Conservation (phyloP, 192 early-diverging fungal genomes). For the Rhizophagus sp. region DNA sequence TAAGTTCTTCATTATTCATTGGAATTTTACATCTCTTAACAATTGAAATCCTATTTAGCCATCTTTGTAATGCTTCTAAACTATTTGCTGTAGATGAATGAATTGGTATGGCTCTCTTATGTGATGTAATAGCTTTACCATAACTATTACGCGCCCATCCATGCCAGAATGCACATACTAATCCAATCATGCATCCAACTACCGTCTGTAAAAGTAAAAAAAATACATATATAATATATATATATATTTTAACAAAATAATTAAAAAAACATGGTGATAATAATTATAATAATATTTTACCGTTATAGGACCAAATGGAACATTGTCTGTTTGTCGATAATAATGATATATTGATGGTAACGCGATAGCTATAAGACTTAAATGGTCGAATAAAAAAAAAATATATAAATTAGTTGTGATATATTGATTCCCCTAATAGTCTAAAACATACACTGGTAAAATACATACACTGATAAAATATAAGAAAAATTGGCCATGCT, state of each 20-base stretch:
- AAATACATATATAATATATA: too few species aligned
- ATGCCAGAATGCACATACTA: conserved; percentile 7
- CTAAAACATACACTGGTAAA: too few species aligned
- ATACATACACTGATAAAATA: conserved; percentile 8
- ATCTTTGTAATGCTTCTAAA: conserved; percentile 13
- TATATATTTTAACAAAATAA: neutral
- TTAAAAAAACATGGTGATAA: neutral
- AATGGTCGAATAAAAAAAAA: neutral
- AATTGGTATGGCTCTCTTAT: conserved; percentile 8
- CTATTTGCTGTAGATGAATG: neutral
- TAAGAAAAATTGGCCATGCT: conserved; percentile 9
- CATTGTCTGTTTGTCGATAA: neutral
- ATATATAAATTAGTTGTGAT: neutral
- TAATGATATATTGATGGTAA: conserved; percentile 12
- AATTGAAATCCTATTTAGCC: conserved; percentile 15
- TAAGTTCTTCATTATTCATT: conserved; percentile 7
- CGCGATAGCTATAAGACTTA: conserved; percentile 5
- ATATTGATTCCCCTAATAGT: neutral
- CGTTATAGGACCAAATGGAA: conserved; percentile 6
- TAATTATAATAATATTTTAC: neutral
- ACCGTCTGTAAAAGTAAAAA: neutral
- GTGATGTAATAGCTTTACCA: neutral
- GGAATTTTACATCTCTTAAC: conserved; percentile 11
- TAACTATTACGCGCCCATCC: conserved; percentile 16
- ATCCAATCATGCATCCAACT: neutral